A percentile compares a stretch with the other conserved stretches of the same genome.
These are phyloP conservation scores for Coprinellus micaceus DNA, from an alignment of 768 basidiomycete genomes.

Conservation along the genomic window DNA sequence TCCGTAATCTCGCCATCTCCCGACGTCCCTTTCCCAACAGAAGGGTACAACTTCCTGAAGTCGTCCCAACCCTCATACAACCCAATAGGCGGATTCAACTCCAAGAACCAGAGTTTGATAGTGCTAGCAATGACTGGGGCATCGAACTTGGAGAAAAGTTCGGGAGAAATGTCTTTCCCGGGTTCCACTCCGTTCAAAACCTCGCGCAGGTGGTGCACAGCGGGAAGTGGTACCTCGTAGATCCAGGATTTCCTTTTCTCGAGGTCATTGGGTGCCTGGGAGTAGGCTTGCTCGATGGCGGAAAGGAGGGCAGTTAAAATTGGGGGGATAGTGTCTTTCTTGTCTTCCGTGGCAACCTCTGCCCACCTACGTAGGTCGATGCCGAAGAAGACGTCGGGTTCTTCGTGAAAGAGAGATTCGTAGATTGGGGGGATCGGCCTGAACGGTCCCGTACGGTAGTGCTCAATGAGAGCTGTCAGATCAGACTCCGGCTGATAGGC, in stretches of 20 bases:
- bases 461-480: slow-evolving; percentile 82
- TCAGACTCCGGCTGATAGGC: slow-evolving; percentile 88
- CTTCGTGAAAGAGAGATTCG: slow-evolving; percentile 79
- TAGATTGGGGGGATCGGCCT: slow-evolving; percentile 81
- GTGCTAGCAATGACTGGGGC: slow-evolving; percentile 81
- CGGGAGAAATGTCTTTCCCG: slow-evolving; percentile 50
- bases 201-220: slow-evolving; percentile 83
- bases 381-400: slow-evolving; percentile 85
- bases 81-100: slow-evolving; percentile 82
- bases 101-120: slow-evolving; percentile 88
- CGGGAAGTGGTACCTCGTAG: slow-evolving; percentile 85
- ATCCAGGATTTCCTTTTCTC: slow-evolving; percentile 92
- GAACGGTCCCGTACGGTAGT: slow-evolving; percentile 92
- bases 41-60: slow-evolving; percentile 80
- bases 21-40: slow-evolving; percentile 53
- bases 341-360: slow-evolving; percentile 65
- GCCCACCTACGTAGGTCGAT: slow-evolving; percentile 91
- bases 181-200: slow-evolving; percentile 70
- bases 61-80: slow-evolving; percentile 93
- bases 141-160: slow-evolving; percentile 64
- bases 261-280: slow-evolving; percentile 55
- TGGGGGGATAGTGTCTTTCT: slow-evolving; percentile 65
- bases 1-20: slow-evolving; percentile 49
- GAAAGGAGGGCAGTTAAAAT: slow-evolving; percentile 66
- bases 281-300: slow-evolving; percentile 63